These are phyloP conservation scores for Aspergillus luchuensis DNA, from an alignment of 2,329 filamentous ascomycete genomes.

Conservation along the genomic window DNA sequence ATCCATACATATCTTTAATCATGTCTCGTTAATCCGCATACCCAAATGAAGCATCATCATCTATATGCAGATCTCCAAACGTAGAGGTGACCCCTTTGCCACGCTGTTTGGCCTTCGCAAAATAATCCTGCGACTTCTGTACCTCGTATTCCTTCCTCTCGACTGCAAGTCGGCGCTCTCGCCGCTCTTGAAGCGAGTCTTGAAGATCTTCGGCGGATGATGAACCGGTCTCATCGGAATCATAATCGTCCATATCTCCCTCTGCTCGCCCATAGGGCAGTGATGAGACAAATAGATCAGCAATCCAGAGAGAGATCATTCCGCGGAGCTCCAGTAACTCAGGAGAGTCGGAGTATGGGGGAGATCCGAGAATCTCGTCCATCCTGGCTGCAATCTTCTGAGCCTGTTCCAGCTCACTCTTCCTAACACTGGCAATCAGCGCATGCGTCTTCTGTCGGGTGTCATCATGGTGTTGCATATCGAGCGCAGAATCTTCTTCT, in stretches of 20 bases:
- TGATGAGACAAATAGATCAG: slow-evolving; percentile 59
- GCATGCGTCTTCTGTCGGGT: slow-evolving; percentile 40
- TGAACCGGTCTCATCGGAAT: slow-evolving; percentile 15
- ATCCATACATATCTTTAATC: not conserved
- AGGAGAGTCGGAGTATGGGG: slow-evolving; percentile 69
- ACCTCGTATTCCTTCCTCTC: slow-evolving; percentile 37
- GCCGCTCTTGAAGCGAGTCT: slow-evolving; percentile 33
- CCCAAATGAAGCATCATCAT: slow-evolving; percentile 21
- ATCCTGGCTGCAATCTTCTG: slow-evolving; percentile 67
- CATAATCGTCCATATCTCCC: slow-evolving; percentile 10
- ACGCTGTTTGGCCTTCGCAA: slow-evolving; percentile 38
- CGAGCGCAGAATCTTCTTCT: slow-evolving; percentile 32
- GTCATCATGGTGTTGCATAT: slow-evolving; percentile 20
- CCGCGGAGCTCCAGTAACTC: slow-evolving; percentile 71
- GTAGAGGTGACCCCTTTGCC: slow-evolving; percentile 33
- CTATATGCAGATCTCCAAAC: slow-evolving; percentile 34
- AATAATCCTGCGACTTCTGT: slow-evolving; percentile 35
- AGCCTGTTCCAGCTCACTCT: slow-evolving; percentile 60
- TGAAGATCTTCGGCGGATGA: slow-evolving; percentile 26
- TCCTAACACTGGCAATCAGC: slow-evolving; percentile 43
- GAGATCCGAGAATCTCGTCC: slow-evolving; percentile 68
- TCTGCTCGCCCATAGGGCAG: slow-evolving; percentile 26
- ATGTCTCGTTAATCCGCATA: not conserved
- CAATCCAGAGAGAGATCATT: slow-evolving; percentile 74
- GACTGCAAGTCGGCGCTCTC: slow-evolving; percentile 36